Base-by-base conservation (phyloP, 108 stramenopile species). In the Nannochloropsis oceanica region DNA sequence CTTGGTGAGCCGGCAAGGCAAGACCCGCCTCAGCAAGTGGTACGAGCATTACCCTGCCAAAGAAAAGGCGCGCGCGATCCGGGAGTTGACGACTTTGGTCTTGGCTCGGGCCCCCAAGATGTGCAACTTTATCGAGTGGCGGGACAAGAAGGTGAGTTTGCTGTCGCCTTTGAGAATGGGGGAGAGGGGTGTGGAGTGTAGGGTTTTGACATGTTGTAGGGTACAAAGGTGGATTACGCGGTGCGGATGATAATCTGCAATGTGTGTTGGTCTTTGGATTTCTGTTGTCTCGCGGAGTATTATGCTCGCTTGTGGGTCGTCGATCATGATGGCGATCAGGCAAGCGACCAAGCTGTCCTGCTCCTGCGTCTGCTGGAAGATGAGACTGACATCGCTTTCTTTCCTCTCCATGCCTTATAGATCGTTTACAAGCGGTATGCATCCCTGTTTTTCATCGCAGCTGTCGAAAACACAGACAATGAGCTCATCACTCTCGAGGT, bases 121-220 rank as follows among this genome's bases (percentile, higher is more conserved):
- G 96, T 97, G 96, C 91, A 98, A 97, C 89, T 96, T 98, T 86
- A 96, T 98, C 80, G 96, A 97, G 91, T 96, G 96, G 94, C 92
- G 95, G 86, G 93, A 95, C 25, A 94, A 96, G 89, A 98, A 98
- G 59, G 59, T 73, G 59, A 73, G 59, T 1, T 34, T 34, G 34
- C 2, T 34, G 34, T 34, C 34, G 1, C 34, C 5, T 3, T 34
- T 34, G 34, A 34, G 5, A 5, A 5, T 1, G 34, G 34, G 1
- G 34, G 34, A 34, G 5, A 5, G 34, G 34, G 34, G 34, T 34
- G 34, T 34, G 5, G 34, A 34, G 34, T 34, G 34, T 34, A 34
- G 34, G 34, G 34, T 34, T 3, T 5, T 34, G 34, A 5, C 34
- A 5, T 34, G 34, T 5, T 34, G 34, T 34, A 1, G 34, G 34